Evolutionary conservation across 1,284 basidiomycete genomes (phyloP).

Genomic region (Filobasidium uniguttulatum): DNA sequence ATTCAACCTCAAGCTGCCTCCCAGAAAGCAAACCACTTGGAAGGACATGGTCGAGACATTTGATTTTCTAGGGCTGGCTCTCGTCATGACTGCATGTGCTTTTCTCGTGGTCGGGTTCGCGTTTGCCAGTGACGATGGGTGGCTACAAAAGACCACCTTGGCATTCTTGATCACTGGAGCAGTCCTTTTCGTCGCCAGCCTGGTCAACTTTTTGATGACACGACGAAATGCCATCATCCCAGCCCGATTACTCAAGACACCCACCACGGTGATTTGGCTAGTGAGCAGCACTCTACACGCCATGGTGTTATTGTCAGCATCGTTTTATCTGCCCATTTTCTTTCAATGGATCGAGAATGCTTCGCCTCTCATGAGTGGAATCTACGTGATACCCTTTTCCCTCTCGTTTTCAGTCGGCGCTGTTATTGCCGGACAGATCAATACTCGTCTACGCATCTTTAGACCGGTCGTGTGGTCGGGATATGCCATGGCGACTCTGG

Average conservation of each 20-base stretch:
- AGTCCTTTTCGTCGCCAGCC: slow-evolving; percentile 45
- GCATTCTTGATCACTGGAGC: slow-evolving; percentile 56
- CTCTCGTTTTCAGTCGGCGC: slow-evolving; percentile 12
- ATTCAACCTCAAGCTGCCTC: slow-evolving; percentile 55
- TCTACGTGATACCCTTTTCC: slow-evolving; percentile 15
- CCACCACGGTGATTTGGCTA: slow-evolving; percentile 31
- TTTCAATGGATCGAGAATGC: slow-evolving; percentile 7
- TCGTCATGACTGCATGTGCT: slow-evolving; percentile 58
- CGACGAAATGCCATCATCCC: slow-evolving; percentile 59
- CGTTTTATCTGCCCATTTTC: slow-evolving; percentile 3
- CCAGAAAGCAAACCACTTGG: slow-evolving; percentile 9
- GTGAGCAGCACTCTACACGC: slow-evolving; percentile 26
- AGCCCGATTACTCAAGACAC: slow-evolving; percentile 24
- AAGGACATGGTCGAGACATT: slow-evolving; percentile 26
- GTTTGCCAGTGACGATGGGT: slow-evolving; percentile 33
- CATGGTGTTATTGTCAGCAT: background rate
- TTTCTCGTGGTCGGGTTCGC: slow-evolving; percentile 68
- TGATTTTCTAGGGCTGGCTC: slow-evolving; percentile 34
- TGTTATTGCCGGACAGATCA: slow-evolving; percentile 26
- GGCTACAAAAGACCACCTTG: slow-evolving; percentile 47
- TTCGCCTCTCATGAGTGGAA: slow-evolving; percentile 7
- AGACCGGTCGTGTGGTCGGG: slow-evolving; percentile 29
- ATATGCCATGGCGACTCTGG: slow-evolving; percentile 21
- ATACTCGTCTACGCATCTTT: slow-evolving; percentile 25
- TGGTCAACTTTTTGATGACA: slow-evolving; percentile 55